phyloP scores from a whole-genome alignment of 73 alveolate species.

The Paramecium pentaurelia region DNA sequence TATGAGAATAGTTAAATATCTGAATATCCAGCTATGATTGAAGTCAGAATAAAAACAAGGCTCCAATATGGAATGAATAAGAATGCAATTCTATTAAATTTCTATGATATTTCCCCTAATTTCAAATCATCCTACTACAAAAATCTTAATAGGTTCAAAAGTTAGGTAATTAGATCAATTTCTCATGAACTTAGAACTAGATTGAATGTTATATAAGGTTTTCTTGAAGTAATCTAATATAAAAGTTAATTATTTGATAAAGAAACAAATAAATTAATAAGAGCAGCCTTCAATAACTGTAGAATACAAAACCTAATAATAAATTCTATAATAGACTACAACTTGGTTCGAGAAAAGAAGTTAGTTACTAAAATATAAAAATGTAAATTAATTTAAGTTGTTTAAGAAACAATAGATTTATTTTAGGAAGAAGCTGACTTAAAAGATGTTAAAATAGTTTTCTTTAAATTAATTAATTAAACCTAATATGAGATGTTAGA shows the following conservation, averaged over 20 bases:
- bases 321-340: neutral
- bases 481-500: neutral
- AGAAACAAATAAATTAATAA: neutral
- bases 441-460: neutral
- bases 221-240: neutral
- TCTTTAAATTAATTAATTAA: neutral
- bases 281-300: neutral
- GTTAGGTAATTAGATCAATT: neutral
- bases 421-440: constrained; percentile 14
- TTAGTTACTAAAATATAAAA: neutral
- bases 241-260: neutral
- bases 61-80: neutral
- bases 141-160: neutral
- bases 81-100: neutral
- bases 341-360: neutral
- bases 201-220: neutral
- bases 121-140: neutral
- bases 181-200: constrained; percentile 3
- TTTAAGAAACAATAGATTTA: neutral
- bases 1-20: neutral
- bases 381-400: neutral
- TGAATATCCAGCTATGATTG: neutral
- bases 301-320: neutral
- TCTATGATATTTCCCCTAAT: neutral
- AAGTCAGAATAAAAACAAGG: neutral